Conservation (phyloP, 1,284 basidiomycete species). For the Trichosporon sp. region DNA sequence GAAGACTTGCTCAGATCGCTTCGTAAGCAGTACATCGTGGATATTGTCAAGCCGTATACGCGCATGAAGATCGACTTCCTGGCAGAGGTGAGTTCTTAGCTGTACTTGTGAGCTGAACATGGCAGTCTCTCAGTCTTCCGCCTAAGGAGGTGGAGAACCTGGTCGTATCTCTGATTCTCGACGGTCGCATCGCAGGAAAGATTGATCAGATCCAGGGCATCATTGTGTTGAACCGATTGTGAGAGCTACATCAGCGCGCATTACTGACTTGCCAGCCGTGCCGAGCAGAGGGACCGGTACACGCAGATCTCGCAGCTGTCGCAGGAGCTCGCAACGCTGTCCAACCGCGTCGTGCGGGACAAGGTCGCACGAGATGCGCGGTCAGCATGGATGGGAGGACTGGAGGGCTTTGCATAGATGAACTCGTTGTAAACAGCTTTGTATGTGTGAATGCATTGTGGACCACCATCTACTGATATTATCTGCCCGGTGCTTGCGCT, state of each 20-base stretch:
- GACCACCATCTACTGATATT: background rate
- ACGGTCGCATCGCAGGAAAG: slow-evolving; percentile 87
- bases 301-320: slow-evolving; percentile 75
- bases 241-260: slow-evolving; percentile 30
- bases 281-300: slow-evolving; percentile 75
- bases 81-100: slow-evolving; percentile 60
- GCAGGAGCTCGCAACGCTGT: slow-evolving; percentile 57
- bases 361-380: slow-evolving; percentile 25
- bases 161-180: slow-evolving; percentile 85
- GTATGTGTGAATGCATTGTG: slow-evolving; percentile 3
- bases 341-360: slow-evolving; percentile 25
- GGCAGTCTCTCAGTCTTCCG: slow-evolving; percentile 84
- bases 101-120: background rate
- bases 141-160: slow-evolving; percentile 85
- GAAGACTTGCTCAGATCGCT: slow-evolving; percentile 89
- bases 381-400: slow-evolving; percentile 13
- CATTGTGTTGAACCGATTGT: slow-evolving; percentile 84
- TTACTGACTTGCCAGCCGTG: slow-evolving; percentile 56
- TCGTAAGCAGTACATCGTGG: slow-evolving; percentile 92
- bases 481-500: too few species aligned
- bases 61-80: slow-evolving; percentile 85
- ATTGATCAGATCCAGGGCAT: slow-evolving; percentile 94
- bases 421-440: slow-evolving; percentile 13
- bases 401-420: slow-evolving; percentile 18
- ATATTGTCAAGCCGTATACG: slow-evolving; percentile 95